phyloP scores from a whole-genome alignment of 2,329 filamentous ascomycete species.

The Passalora sequoiae region DNA sequence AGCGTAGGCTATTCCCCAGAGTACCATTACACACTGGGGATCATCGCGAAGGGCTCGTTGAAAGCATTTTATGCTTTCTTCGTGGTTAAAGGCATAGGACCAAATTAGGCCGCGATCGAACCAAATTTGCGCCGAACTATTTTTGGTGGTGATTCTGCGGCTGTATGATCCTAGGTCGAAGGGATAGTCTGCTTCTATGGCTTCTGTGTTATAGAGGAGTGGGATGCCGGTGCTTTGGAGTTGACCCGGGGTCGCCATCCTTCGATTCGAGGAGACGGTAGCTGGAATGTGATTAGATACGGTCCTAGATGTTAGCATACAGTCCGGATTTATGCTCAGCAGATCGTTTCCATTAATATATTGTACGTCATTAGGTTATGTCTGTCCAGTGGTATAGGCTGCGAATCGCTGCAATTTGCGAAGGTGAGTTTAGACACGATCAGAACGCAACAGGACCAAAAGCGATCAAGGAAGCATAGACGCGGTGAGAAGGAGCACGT shows the following conservation, averaged over 20 bases:
- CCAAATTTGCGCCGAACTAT: constrained; percentile 55
- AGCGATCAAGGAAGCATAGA: too few species aligned
- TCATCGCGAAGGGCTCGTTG: constrained; percentile 54
- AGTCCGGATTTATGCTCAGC: too few species aligned
- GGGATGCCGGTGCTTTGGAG: neutral
- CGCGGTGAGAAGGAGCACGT: too few species aligned
- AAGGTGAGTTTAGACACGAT: too few species aligned
- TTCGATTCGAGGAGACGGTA: too few species aligned
- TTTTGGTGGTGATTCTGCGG: constrained; percentile 52
- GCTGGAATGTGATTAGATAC: too few species aligned
- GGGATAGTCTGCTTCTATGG: constrained; percentile 21
- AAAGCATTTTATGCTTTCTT: constrained; percentile 63
- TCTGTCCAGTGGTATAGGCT: too few species aligned
- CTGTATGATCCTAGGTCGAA: constrained; percentile 57
- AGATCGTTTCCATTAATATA: too few species aligned
- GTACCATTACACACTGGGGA: constrained; percentile 54
- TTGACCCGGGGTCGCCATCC: neutral
- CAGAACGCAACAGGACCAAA: too few species aligned
- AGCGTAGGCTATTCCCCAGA: constrained; percentile 67
- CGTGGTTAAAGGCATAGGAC: constrained; percentile 72
- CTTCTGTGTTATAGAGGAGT: neutral
- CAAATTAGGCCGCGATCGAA: constrained; percentile 68
- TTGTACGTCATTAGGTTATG: too few species aligned
- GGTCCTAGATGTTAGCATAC: too few species aligned
- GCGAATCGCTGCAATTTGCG: too few species aligned